These are phyloP conservation scores for Candida nanaspora DNA, from an alignment of 805 yeast species.

Conservation along the genomic window DNA sequence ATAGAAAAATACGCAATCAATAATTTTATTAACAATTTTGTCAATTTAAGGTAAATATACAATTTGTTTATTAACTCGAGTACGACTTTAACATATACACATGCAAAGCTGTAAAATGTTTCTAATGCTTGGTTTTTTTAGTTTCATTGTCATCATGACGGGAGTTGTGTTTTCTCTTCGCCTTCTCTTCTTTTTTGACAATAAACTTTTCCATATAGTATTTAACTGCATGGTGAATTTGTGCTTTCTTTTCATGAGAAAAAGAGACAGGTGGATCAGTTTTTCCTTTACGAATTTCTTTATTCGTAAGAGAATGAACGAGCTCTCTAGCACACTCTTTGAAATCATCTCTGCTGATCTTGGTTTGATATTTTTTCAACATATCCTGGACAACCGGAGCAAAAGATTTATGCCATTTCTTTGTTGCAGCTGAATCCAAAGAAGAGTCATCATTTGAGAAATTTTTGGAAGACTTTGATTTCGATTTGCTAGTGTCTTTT, in stretches of 20 bases:
- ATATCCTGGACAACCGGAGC: conserved; percentile 78
- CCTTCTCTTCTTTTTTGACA: conserved; percentile 33
- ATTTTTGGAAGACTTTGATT: conserved; percentile 18
- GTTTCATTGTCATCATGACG: too few relatives aligned
- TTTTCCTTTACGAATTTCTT: conserved; percentile 50
- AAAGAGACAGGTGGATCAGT: conserved; percentile 12
- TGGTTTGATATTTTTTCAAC: conserved; percentile 55
- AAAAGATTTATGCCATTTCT: conserved; percentile 40
- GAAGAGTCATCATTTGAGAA: neutral
- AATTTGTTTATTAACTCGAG: too few relatives aligned
- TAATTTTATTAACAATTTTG: too few relatives aligned
- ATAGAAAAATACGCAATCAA: too few relatives aligned
- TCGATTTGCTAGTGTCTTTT: conserved; percentile 10
- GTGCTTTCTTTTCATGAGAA: conserved; percentile 58
- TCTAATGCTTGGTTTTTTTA: too few relatives aligned
- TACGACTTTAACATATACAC: too few relatives aligned
- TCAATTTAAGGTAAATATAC: too few relatives aligned
- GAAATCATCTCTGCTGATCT: conserved; percentile 63
- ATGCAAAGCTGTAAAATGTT: neutral
- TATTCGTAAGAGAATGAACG: conserved; percentile 55
- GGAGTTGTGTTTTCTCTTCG: conserved; percentile 8
- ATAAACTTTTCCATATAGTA: conserved; percentile 63
- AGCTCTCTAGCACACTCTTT: conserved; percentile 79
- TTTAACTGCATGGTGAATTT: conserved; percentile 58
- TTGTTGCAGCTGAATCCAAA: conserved; percentile 1